phyloP scores from a whole-genome alignment of 805 yeast species.

The Wilhelminamyces savonicus region DNA sequence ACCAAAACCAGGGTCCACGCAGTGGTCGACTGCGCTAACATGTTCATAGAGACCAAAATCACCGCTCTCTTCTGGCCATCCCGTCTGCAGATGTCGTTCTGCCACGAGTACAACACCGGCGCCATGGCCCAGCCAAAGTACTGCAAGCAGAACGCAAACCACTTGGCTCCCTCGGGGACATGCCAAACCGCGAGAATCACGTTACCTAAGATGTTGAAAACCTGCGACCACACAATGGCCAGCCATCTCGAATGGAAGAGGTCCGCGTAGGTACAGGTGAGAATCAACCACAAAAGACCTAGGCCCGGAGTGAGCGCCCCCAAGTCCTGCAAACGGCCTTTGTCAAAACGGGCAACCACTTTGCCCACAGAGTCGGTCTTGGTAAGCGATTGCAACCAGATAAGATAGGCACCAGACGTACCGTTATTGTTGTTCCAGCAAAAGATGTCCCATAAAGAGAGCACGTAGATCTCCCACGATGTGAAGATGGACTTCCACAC shows the following conservation, averaged over 20 bases:
- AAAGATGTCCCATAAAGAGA: slow-evolving; percentile 48
- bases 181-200: slow-evolving; percentile 54
- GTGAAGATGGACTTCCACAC: slow-evolving; percentile 49
- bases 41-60: slow-evolving; percentile 50
- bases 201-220: slow-evolving; percentile 50
- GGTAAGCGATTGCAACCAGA: slow-evolving; percentile 44
- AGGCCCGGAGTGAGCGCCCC: slow-evolving; percentile 43
- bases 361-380: slow-evolving; percentile 1
- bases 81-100: slow-evolving; percentile 50
- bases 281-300: slow-evolving; percentile 33
- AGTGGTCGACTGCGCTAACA: slow-evolving; percentile 48
- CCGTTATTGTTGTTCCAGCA: slow-evolving; percentile 59
- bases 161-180: slow-evolving; percentile 50
- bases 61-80: slow-evolving; percentile 53
- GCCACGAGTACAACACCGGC: slow-evolving; percentile 54
- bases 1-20: slow-evolving; percentile 40
- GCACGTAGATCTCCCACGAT: slow-evolving; percentile 56
- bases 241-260: slow-evolving; percentile 39
- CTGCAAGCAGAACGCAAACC: slow-evolving; percentile 57
- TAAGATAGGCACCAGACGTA: slow-evolving; percentile 33
- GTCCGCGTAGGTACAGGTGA: slow-evolving; percentile 34
- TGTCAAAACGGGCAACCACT: slow-evolving; percentile 13
- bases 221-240: slow-evolving; percentile 47
- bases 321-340: slow-evolving; percentile 29
- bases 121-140: slow-evolving; percentile 62